A percentile compares a stretch with the other conserved stretches of the same genome.
These are phyloP conservation scores for Citrus hindsii DNA, from an alignment of 345 rosid genomes.

Conservation along the genomic window DNA sequence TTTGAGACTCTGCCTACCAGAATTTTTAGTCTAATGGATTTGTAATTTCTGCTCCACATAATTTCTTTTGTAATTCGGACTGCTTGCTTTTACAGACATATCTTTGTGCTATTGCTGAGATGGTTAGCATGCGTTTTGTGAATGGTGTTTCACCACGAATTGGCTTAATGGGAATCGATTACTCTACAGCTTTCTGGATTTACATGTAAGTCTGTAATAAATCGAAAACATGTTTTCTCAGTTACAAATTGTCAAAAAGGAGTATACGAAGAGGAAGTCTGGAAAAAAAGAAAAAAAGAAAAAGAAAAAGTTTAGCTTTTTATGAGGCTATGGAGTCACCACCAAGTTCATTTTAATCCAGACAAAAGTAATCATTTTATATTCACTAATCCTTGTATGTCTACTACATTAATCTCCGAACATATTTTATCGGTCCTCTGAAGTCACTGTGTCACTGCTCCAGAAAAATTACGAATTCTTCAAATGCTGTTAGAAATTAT, in stretches of 20 bases:
- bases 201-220: conserved; percentile 49
- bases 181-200: conserved; percentile 79
- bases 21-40: not conserved
- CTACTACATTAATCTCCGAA: too few relatives aligned
- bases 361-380: too few relatives aligned
- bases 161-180: conserved; percentile 84
- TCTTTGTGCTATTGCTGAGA: conserved; percentile 83
- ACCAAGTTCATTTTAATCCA: not conserved
- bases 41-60: not conserved
- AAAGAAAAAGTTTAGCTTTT: not conserved
- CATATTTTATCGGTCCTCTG: not conserved
- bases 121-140: conserved; percentile 75
- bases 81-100: conserved; percentile 42
- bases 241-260: not conserved
- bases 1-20: too few relatives aligned
- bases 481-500: not conserved
- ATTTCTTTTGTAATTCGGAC: not conserved
- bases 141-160: conserved; percentile 49
- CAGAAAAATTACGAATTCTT: not conserved
- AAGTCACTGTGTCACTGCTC: not conserved
- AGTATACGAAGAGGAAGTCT: not conserved
- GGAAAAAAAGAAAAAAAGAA: not conserved
- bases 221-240: not conserved
- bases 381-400: too few relatives aligned
- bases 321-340: not conserved